Conservation (phyloP, 768 basidiomycete species). For the Psilocybe azurescens region DNA sequence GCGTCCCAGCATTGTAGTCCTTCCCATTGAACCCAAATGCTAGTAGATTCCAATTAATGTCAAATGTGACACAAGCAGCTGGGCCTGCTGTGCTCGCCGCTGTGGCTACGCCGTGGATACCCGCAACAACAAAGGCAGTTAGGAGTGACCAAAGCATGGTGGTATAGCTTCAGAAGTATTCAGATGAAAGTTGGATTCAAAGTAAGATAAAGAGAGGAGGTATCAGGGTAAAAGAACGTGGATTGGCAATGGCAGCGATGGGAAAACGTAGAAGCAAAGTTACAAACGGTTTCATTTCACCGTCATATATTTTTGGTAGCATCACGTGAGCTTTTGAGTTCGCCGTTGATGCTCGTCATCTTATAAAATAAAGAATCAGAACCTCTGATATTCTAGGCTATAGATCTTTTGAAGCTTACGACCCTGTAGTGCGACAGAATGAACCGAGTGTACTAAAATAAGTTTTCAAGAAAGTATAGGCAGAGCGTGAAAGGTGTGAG, state of each 20-base stretch:
- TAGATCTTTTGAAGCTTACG: too few species aligned
- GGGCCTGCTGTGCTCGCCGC: conserved; percentile 26
- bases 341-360: too few species aligned
- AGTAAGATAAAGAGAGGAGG: background rate
- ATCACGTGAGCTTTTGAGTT: background rate
- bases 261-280: background rate
- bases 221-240: conserved; percentile 2
- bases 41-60: conserved; percentile 80
- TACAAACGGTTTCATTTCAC: background rate
- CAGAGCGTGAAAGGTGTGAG: too few species aligned
- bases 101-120: conserved; percentile 21
- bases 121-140: conserved; percentile 22
- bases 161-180: background rate
- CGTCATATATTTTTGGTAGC: background rate
- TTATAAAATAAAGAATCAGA: too few species aligned
- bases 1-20: conserved; percentile 82
- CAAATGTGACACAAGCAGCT: conserved; percentile 76
- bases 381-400: too few species aligned
- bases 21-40: conserved; percentile 85
- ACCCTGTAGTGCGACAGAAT: too few species aligned
- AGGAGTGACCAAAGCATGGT: conserved; percentile 26
- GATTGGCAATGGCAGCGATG: background rate
- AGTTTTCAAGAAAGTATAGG: too few species aligned
- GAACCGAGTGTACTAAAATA: too few species aligned
- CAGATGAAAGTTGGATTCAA: conserved; percentile 1